Evolutionary conservation across 129 eudicot genomes (phyloP), one percentile per base, ranked within the genome.

Genomic region (Saussurea involucrata): DNA sequence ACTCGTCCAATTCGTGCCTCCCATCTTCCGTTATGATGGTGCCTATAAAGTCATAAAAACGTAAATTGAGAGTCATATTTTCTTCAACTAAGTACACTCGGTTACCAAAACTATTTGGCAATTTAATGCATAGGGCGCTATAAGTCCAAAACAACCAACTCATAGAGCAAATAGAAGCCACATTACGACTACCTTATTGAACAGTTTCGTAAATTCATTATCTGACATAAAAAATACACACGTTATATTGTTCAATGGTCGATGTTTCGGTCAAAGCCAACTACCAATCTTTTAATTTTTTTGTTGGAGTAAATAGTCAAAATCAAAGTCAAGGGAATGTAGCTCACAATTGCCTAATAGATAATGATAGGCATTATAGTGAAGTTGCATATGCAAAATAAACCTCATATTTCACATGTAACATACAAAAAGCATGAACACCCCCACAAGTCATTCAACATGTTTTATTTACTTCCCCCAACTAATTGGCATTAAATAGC

Each of bases 1-100:
- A 87, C 90, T 3, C 92, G 93, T 29, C 97, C 98, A 33, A 95
- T 95, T 20, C 98, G 83, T 63, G 98, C 98, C 85, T 95, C 98
- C 98, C 98, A 95, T 71, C 96, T 85, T 29, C 97, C 97, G 55
- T 91, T 91, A 69, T 86, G 90, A 74, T 95, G 98, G 82, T 91
- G 98, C 96, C 98, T 95, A 75, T 27, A 71, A 64, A 80, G 65
- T 71, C 24, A 53, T 33, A 78, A 61, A 71, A 13, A 69, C 17
- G 12, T 57, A 55, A 15, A 57, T 61, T 27, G 15, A 46, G 11
- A 6, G 33, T 63, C 11, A 5, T 57, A 5, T 58, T 64, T 76
- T 77, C 18, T 10, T 46, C 15, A 6, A 27, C 34, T 29, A 32
- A 72, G 36, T 18, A 20, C 21, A 31, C 12, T 11, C 22, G 71